Percentiles rank a stretch among this genome's conserved stretches.
These are phyloP conservation scores for Yamadazyma paraphyllophila DNA, from an alignment of 805 yeast genomes.

Conservation along the genomic window DNA sequence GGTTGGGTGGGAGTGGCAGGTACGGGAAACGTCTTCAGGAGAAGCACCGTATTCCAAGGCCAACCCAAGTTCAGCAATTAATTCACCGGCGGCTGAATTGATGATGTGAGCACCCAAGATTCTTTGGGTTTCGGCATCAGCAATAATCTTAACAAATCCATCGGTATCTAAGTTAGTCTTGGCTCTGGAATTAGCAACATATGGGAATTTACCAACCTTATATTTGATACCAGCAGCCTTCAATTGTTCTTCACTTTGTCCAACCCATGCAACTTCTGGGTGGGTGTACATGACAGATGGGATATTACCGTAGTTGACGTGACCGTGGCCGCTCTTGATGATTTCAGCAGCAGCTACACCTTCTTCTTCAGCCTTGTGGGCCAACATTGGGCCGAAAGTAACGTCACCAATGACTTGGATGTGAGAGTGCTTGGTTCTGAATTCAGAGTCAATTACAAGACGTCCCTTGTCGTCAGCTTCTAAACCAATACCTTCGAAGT, in stretches of 20 bases:
- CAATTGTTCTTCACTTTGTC: conserved; percentile 91
- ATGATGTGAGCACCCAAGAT: conserved; percentile 94
- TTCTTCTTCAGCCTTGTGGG: conserved; percentile 99
- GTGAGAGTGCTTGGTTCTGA: conserved; percentile 87
- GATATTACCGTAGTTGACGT: conserved; percentile 95
- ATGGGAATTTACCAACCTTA: conserved; percentile 97
- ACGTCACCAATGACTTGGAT: conserved; percentile 98
- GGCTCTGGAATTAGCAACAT: conserved; percentile 98
- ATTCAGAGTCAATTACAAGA: conserved; percentile 90
- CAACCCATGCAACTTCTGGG: conserved; percentile 99
- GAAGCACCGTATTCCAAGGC: conserved; percentile 99
- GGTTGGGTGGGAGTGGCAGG: conserved; percentile 99
- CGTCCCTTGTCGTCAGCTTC: conserved; percentile 92
- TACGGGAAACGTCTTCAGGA: conserved; percentile 95
- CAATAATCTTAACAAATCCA: conserved; percentile 92
- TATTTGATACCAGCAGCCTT: conserved; percentile 89
- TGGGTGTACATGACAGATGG: conserved; percentile 99
- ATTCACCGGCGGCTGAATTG: conserved; percentile 99
- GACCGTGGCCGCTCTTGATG: conserved; percentile 92
- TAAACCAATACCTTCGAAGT: conserved; percentile 83
- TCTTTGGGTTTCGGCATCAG: conserved; percentile 97
- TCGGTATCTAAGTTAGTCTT: conserved; percentile 97
- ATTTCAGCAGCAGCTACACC: conserved; percentile 98
- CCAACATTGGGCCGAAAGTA: conserved; percentile 98
- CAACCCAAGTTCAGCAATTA: conserved; percentile 98